Conservation (phyloP, 2,329 filamentous ascomycete species). For the Phaeomoniella chlamydospora region DNA sequence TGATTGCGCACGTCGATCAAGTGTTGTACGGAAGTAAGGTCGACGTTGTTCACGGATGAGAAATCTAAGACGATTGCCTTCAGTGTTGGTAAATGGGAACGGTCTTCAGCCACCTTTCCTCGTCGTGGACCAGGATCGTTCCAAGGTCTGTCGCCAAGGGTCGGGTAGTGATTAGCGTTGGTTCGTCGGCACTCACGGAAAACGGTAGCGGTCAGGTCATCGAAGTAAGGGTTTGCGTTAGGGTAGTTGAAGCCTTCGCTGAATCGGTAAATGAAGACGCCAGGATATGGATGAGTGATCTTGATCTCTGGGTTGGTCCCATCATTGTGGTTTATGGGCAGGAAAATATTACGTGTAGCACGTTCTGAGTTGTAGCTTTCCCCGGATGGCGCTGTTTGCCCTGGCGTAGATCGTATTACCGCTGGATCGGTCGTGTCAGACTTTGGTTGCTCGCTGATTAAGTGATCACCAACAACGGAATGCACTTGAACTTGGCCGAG, state of each 20-base stretch:
- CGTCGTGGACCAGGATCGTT: slow-evolving; percentile 72
- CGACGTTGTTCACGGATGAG: slow-evolving; percentile 82
- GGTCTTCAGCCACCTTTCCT: slow-evolving; percentile 33
- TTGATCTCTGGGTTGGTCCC: slow-evolving; percentile 77
- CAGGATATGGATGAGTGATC: slow-evolving; percentile 71
- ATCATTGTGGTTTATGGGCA: slow-evolving; percentile 76
- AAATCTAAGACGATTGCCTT: slow-evolving; percentile 92
- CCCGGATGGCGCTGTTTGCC: slow-evolving; percentile 11
- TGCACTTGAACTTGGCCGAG: slow-evolving; percentile 73
- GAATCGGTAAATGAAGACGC: slow-evolving; percentile 92
- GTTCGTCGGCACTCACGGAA: slow-evolving; percentile 62
- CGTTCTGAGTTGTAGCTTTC: slow-evolving; percentile 27
- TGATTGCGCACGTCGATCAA: slow-evolving; percentile 92
- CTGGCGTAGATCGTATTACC: slow-evolving; percentile 4
- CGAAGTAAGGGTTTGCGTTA: slow-evolving; percentile 78
- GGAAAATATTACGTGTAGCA: slow-evolving; percentile 61
- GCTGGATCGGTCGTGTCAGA: slow-evolving; percentile 36
- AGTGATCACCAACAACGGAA: slow-evolving; percentile 64
- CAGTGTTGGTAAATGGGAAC: slow-evolving; percentile 48
- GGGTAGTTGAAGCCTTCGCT: slow-evolving; percentile 93
- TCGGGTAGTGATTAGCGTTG: slow-evolving; percentile 49
- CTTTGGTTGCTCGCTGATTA: slow-evolving; percentile 50
- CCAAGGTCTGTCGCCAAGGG: slow-evolving; percentile 74
- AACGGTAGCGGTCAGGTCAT: slow-evolving; percentile 57
- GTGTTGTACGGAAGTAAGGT: slow-evolving; percentile 82